Conservation (phyloP, 306 rosid species). For the Rosa multiflora region DNA sequence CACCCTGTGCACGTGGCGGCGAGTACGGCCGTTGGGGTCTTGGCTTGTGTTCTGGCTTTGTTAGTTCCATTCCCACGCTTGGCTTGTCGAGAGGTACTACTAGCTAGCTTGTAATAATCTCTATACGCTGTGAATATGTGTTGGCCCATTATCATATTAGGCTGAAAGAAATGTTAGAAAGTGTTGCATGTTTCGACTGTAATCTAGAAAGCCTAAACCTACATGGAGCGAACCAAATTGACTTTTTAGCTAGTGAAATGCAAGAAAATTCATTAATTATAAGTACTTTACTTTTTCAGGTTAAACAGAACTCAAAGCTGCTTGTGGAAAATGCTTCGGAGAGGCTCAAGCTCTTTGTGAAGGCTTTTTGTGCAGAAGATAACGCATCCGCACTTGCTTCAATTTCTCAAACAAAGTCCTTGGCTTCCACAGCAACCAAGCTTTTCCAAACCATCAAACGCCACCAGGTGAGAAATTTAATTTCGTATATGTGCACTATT, state of each 20-base stretch:
- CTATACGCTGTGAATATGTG: neutral
- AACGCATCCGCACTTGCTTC: conserved; percentile 32
- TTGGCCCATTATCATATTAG: neutral
- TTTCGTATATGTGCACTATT: neutral
- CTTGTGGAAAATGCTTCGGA: conserved; percentile 42
- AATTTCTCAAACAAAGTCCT: no score
- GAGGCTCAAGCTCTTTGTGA: conserved; percentile 44
- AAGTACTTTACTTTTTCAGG: conserved; percentile 32
- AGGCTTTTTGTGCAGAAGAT: conserved; percentile 49
- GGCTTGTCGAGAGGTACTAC: conserved; percentile 49
- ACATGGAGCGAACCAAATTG: neutral
- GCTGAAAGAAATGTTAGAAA: neutral
- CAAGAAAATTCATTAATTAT: neutral
- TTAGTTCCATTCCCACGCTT: conserved; percentile 67
- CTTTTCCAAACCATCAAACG: conserved; percentile 30
- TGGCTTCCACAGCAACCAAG: conserved; percentile 37
- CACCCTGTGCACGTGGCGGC: conserved; percentile 66
- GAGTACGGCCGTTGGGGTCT: conserved; percentile 52
- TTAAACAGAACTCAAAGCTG: conserved; percentile 39
- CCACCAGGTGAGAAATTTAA: conserved; percentile 37
- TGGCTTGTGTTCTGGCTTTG: conserved; percentile 63
- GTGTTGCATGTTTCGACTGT: neutral
- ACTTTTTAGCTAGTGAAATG: neutral
- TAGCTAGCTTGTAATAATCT: neutral
- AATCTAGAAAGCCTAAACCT: no score